Evolutionary conservation across 2,329 filamentous ascomycete species (phyloP), one percentile per base, ranked within the genome.

Genomic region (Hypomyces perniciosus): DNA sequence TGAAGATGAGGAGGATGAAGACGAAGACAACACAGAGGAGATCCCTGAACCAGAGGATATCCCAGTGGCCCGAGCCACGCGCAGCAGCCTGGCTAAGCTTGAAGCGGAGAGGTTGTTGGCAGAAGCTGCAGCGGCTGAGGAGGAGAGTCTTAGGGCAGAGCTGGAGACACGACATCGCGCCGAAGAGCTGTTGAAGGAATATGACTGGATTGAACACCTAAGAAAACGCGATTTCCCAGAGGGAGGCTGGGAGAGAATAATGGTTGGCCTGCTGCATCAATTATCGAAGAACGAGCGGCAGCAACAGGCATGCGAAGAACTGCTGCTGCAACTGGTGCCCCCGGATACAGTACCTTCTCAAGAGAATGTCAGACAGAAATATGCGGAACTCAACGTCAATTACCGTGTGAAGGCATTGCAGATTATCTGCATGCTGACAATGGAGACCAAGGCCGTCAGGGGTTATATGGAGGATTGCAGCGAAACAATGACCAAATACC

Each of bases 381-480:
- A 96, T 67, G 76, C 80, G 12, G 75, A 75, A 5, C 79, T 97
- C 31, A 85, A 96, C 64, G 77, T 96, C 59, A 96, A 97, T 64
- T 73, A 86, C 47, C 87, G 92, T 10, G 81, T 92, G 37, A 80
- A 84, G 57, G 86, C 85, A 26, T 76, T 99, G 42, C 87, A 96
- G 64, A 86, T 95, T 34, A 81, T 96, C 50, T 90, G 89, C 65
- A 84, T 92, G 74, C 75, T 97, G 54, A 91, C 88, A 2, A 78
- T 91, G 50, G 86, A 90, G 62, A 96, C 93, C 0, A 91, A 90
- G 65, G 84, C 87, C 2, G 81, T 97, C 58, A 85, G 92, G 48
- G 85, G 83, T 12, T 95, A 95, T 65, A 86, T 99, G 76, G 90
- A 96, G 59, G 86, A 92, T 56, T 95, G 91, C 70, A 90, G 87